These are phyloP conservation scores for Polygonum aviculare DNA, from an alignment of 148 eudicot species.

Conservation along the genomic window DNA sequence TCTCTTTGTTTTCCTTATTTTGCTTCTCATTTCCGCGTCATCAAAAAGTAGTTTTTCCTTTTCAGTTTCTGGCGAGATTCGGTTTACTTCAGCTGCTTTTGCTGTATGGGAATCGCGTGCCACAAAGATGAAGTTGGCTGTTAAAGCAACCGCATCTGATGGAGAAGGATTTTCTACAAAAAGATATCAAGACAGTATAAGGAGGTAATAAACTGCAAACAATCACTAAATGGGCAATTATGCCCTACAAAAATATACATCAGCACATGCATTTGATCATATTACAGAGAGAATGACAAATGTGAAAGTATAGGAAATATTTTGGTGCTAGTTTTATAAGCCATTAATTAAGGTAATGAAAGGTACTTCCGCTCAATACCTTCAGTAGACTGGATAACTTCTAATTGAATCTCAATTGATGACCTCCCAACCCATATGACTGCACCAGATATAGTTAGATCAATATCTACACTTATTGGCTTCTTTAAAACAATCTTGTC, in stretches of 20 bases:
- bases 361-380: constrained; percentile 23
- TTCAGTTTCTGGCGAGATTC: constrained; percentile 75
- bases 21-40: constrained; percentile 75
- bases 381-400: constrained; percentile 37
- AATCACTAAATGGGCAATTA: not conserved
- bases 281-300: not conserved
- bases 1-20: constrained; percentile 50
- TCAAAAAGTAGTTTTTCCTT: constrained; percentile 50
- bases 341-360: not conserved
- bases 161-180: constrained; percentile 26
- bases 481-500: constrained; percentile 60
- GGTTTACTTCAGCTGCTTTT: constrained; percentile 77
- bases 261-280: not conserved
- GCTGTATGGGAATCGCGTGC: constrained; percentile 90
- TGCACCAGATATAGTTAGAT: constrained; percentile 49
- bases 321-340: not conserved
- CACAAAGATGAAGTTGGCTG: constrained; percentile 90
- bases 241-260: not conserved
- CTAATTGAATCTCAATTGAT: constrained; percentile 62
- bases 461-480: constrained; percentile 49
- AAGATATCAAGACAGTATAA: not conserved
- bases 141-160: constrained; percentile 52
- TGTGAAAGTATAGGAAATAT: not conserved
- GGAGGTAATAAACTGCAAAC: not conserved
- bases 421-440: constrained; percentile 71